Base-by-base conservation (phyloP, 371 early-diverging fungal species). In the Mucor piriformis region DNA sequence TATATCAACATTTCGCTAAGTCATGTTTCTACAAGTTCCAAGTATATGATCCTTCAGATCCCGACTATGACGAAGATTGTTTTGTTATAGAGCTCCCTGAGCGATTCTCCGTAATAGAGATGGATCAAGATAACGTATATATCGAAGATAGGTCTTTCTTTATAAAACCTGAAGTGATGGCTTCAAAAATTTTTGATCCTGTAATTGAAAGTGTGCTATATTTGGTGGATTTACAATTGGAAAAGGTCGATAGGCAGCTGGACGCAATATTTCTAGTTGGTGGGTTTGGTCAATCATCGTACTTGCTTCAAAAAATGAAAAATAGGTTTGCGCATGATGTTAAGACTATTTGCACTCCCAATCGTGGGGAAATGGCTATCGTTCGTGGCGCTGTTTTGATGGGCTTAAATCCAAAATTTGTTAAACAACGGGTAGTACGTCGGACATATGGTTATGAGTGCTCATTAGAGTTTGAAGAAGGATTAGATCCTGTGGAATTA, bases 381-480 rank as follows among this genome's bases (percentile, higher is more conserved):
- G 77, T 77, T 3, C 54, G 77, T 27, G 77, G 77, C 18, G 77
- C 77, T 12, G 77, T 77, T 18, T 80, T 81, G 56, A 80, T 81
- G 63, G 83, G 83, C 42, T 35, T 83, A 51, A 75, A 80, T n/a
- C 77, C 78, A 21, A 70, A 72, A 23, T 72, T 78, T 60, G 76
- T 83, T 33, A 76, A 78, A 18, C 72, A 81, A 16, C 78, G 83
- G 59, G 82, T 83, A 16, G 79, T 82, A 8, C 74, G 83, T 56
- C 73, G 83, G 13, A 81, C 80, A 51, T 78, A 83, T 58, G 83
- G 83, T 24, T 74, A 81, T 12, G 83, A 83, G 40, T 80, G 82
- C 7, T 76, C 80, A 20, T 81, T 83, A 82, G 74, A 76, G 13
- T 83, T 79, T 66, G 73, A 74, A 15, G 74, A 77, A 2, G 77